Base-by-base conservation (phyloP, 2,329 filamentous ascomycete genomes). In the Didymella sp. region DNA sequence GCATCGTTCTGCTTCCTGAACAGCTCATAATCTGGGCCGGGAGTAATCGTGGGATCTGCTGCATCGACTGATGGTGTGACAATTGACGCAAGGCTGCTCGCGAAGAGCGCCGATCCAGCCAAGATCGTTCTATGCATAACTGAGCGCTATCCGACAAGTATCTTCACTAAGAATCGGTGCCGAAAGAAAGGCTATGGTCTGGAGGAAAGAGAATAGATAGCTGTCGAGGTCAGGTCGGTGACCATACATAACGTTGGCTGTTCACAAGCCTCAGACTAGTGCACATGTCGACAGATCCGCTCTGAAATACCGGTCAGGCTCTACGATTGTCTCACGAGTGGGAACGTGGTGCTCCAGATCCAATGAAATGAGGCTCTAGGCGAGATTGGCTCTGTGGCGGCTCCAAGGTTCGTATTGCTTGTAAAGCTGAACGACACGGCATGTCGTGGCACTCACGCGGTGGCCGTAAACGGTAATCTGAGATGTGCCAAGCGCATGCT, bases 31-130 rank as follows among this genome's bases (percentile, higher is more conserved):
- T 66, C 47, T 8, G 68, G 66, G 9, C 62, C 66, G 22, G 61
- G 57, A 25, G 70, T 71, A 25, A 71, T 71, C 13, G 68, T 67
- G 19, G 69, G 63, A 24, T 67, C 64, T n/a, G 62, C 47, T 9
- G 50, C 44, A 17, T 49, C 47, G n/a, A 54, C 58, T 6, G 66
- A 56, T 21, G 63, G 47, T 17, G 59, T 58, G 15, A 66, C 44
- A 6, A 61, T 25, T 27, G 51, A 37, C 22, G 61, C 65, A 56
- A 62, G 52, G 64, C 59, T 64, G 55, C 59, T 30, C 22, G 51
- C 38, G 19, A 61, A 53, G 46, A 68, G 59, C 42, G 59, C 61
- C 19, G 58, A 65, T 33, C 51, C 46, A 8, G 60, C 19, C 22
- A 63, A 31, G 35, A 58, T 15, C 22, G 37, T 48, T 19, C 42